phyloP scores from a whole-genome alignment of 306 rosid genomes.

The Casuarina glauca region DNA sequence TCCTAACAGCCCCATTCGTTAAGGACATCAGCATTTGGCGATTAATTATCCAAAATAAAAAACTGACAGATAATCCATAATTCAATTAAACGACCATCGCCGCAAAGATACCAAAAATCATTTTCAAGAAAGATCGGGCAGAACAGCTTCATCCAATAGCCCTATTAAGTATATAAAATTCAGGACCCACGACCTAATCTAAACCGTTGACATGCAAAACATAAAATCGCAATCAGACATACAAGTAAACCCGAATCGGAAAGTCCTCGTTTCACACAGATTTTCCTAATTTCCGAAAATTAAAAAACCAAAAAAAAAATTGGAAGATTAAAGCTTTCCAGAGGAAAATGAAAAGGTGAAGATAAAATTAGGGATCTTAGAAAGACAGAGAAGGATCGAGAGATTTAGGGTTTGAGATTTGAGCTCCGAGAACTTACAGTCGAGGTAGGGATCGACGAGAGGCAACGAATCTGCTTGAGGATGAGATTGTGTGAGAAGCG shows the following conservation, averaged over 20 bases:
- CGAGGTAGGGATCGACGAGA: conserved; percentile 57
- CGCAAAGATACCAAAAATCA: conserved; percentile 31
- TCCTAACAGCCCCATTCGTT: conserved; percentile 20
- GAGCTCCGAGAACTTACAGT: conserved; percentile 59
- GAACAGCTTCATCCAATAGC: neutral
- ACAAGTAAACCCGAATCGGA: neutral
- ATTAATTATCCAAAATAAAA: neutral
- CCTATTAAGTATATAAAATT: conserved; percentile 15
- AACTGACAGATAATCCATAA: neutral
- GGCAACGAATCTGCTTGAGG: conserved; percentile 52
- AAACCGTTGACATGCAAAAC: conserved; percentile 24
- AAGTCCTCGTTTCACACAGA: neutral
- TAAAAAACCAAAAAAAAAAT: neutral
- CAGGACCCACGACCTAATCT: conserved; percentile 31
- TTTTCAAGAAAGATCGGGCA: conserved; percentile 24
- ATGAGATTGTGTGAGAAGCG: conserved; percentile 69
- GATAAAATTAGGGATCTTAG: conserved; percentile 62
- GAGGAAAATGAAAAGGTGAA: neutral
- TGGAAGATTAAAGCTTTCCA: neutral
- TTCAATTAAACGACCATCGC: conserved; percentile 13
- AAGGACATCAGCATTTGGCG: neutral
- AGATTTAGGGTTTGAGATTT: conserved; percentile 36
- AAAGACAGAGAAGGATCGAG: conserved; percentile 16
- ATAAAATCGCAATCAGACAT: neutral
- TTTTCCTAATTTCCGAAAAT: neutral